phyloP scores from a whole-genome alignment of 441 rosid species.

The Macaranga tanarius region DNA sequence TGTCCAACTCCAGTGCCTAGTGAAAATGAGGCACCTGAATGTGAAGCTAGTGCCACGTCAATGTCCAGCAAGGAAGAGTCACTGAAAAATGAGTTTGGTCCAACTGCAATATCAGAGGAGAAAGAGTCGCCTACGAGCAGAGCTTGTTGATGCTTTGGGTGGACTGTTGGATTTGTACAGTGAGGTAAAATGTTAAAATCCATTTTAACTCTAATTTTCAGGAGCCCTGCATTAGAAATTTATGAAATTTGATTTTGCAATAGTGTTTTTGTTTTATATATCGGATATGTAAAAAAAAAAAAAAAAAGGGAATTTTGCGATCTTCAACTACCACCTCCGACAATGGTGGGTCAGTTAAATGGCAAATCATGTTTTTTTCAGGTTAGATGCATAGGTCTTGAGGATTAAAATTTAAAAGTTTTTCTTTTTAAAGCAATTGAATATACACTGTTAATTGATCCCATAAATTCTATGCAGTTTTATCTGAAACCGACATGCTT shows the following conservation, averaged over 20 bases:
- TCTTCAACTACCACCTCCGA: constrained; percentile 30
- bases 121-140: constrained; percentile 33
- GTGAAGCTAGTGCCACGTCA: constrained; percentile 18
- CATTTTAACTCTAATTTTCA: constrained; percentile 30
- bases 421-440: constrained; percentile 8
- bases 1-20: constrained; percentile 14
- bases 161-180: constrained; percentile 52
- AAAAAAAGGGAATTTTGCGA: constrained; percentile 27
- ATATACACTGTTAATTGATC: constrained; percentile 8
- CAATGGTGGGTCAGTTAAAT: constrained; percentile 31
- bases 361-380: constrained; percentile 30
- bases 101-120: constrained; percentile 27
- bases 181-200: constrained; percentile 47
- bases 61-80: constrained; percentile 35
- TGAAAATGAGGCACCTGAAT: constrained; percentile 16
- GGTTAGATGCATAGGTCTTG: constrained; percentile 24
- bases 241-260: constrained; percentile 32
- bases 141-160: constrained; percentile 30
- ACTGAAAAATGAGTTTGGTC: constrained; percentile 23
- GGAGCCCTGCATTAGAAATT: constrained; percentile 20
- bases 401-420: background rate
- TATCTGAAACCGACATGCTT: constrained; percentile 2
- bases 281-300: constrained; percentile 33
- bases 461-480: constrained; percentile 3
- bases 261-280: constrained; percentile 26